phyloP scores from a whole-genome alignment of 148 eudicot species.

The Vaccinium macrocarpon region DNA sequence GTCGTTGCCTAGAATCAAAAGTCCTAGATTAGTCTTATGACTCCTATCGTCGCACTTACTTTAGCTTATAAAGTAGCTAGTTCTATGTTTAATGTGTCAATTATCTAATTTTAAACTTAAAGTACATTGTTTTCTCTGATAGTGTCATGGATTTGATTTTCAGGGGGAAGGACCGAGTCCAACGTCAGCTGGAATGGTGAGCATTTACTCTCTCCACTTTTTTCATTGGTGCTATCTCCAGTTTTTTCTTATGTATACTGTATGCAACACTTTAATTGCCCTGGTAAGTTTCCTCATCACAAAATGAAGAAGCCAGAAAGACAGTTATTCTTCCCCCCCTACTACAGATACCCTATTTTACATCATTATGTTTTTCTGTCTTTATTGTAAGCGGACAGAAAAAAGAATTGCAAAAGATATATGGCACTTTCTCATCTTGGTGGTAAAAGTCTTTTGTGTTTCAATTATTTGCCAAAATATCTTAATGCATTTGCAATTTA shows the following conservation, averaged over 20 bases:
- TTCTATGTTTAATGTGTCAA: background rate
- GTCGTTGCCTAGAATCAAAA: background rate
- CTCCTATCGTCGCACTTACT: background rate
- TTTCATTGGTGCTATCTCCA: no score
- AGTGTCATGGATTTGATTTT: conserved; percentile 21
- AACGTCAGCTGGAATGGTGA: conserved; percentile 85
- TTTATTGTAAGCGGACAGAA: background rate
- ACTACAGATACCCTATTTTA: background rate
- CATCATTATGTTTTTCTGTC: background rate
- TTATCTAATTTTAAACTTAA: background rate
- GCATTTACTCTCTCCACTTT: conserved; percentile 10
- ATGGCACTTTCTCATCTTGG: background rate
- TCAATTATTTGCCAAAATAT: background rate
- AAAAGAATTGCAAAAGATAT: background rate
- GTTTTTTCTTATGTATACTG: background rate
- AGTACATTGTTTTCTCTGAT: conserved; percentile 16
- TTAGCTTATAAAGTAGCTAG: background rate
- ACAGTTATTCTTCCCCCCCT: background rate
- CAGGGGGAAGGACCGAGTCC: conserved; percentile 85
- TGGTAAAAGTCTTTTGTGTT: background rate
- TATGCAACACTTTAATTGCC: background rate
- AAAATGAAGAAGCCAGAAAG: background rate
- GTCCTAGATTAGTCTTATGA: background rate
- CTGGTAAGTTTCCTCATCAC: background rate
- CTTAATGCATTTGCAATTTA: background rate